Conservation (phyloP, 2,329 filamentous ascomycete species). For the Phaeosphaeriaceae sp. region DNA sequence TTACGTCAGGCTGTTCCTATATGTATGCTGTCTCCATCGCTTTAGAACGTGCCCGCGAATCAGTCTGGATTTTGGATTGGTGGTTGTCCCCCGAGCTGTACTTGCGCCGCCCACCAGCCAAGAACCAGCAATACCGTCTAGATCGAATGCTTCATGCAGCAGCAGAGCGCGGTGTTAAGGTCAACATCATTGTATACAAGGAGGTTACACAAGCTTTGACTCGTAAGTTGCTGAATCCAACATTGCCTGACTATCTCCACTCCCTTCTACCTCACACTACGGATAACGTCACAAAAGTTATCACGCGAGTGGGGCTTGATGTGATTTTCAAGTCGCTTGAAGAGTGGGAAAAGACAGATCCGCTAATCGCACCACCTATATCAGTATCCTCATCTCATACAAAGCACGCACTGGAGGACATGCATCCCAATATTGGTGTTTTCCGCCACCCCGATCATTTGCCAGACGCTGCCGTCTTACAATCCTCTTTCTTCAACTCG, state of each 20-base stretch:
- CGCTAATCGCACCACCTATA: slow-evolving; percentile 52
- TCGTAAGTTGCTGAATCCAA: slow-evolving; percentile 63
- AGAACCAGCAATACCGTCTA: slow-evolving; percentile 82
- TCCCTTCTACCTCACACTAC: slow-evolving; percentile 51
- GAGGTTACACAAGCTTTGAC: slow-evolving; percentile 80
- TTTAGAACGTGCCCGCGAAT: slow-evolving; percentile 76
- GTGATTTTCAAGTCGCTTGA: slow-evolving; percentile 55
- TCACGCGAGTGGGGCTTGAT: slow-evolving; percentile 51
- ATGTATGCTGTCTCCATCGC: slow-evolving; percentile 85
- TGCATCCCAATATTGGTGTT: slow-evolving; percentile 85
- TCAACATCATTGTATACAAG: slow-evolving; percentile 91
- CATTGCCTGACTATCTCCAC: slow-evolving; percentile 52
- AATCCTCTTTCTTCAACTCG: slow-evolving; percentile 62
- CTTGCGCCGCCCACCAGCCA: slow-evolving; percentile 78
- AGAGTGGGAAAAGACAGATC: slow-evolving; percentile 52
- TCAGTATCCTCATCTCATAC: slow-evolving; percentile 74
- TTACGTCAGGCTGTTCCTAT: slow-evolving; percentile 54
- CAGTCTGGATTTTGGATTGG: slow-evolving; percentile 86
- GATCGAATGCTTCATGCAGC: slow-evolving; percentile 83
- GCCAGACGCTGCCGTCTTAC: slow-evolving; percentile 72
- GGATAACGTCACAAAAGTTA: slow-evolving; percentile 49
- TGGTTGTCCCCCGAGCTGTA: slow-evolving; percentile 91
- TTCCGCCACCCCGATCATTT: slow-evolving; percentile 90
- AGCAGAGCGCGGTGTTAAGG: slow-evolving; percentile 80
- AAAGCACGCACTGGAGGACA: slow-evolving; percentile 75